A percentile compares a stretch with the other conserved stretches of the same genome.
Conservation (phyloP, 2,329 filamentous ascomycete species). For the Alternaria brassicae region DNA sequence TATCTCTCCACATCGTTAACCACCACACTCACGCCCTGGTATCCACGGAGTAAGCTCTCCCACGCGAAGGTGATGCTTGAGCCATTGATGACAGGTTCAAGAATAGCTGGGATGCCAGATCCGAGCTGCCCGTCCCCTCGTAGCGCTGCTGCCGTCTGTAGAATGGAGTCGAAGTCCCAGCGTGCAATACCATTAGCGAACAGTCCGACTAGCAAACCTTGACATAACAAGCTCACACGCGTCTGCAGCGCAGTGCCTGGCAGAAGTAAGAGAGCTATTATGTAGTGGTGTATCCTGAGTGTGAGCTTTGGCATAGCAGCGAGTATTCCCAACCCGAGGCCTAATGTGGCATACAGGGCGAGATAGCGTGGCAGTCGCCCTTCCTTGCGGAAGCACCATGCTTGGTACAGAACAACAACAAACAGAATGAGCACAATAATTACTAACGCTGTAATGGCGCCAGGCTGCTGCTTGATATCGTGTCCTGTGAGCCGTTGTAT, state of each 20-base stretch:
- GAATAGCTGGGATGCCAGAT: constrained; percentile 62
- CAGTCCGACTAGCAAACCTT: constrained; percentile 85
- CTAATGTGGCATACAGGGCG: constrained; percentile 74
- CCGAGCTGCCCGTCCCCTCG: constrained; percentile 62
- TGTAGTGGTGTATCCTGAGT: constrained; percentile 93
- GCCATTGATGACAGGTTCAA: constrained; percentile 49
- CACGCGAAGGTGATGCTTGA: constrained; percentile 57
- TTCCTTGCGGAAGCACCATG: constrained; percentile 44
- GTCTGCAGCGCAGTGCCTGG: constrained; percentile 91
- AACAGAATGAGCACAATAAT: constrained; percentile 42
- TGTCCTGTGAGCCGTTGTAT: constrained; percentile 47
- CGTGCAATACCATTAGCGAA: constrained; percentile 93
- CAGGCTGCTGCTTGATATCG: constrained; percentile 48
- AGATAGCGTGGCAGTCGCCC: constrained; percentile 72
- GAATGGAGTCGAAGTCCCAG: constrained; percentile 89
- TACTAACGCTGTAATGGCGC: constrained; percentile 46
- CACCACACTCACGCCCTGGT: constrained; percentile 80
- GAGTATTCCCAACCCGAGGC: constrained; percentile 82
- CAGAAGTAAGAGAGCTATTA: constrained; percentile 84
- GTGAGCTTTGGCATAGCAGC: constrained; percentile 74
- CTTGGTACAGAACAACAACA: constrained; percentile 40
- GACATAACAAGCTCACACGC: constrained; percentile 82
- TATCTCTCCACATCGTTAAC: constrained; percentile 88
- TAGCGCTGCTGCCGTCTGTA: constrained; percentile 79
- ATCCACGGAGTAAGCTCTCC: constrained; percentile 55